Conservation (phyloP, 2,329 filamentous ascomycete genomes). For the Colletotrichum endophyticum region DNA sequence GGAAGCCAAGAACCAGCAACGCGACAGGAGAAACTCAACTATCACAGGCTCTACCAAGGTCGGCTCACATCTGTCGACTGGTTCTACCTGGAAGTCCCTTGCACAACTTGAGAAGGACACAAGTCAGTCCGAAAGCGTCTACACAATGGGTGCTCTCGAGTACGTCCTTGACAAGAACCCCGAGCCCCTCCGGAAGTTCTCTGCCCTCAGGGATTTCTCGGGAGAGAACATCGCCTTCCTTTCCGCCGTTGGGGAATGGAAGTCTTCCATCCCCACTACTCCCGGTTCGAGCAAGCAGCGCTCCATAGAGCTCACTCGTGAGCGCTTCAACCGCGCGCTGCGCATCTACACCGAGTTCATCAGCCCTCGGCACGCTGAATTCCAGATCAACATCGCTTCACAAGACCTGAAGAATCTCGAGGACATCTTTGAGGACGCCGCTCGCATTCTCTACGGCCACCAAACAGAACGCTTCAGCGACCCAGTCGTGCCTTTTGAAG, state of each 20-base stretch:
- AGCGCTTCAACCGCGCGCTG: slow-evolving; percentile 63
- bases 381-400: slow-evolving; percentile 70
- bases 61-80: neutral
- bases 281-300: slow-evolving; percentile 15
- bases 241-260: slow-evolving; percentile 62
- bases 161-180: slow-evolving; percentile 64
- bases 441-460: slow-evolving; percentile 48
- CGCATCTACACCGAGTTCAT: slow-evolving; percentile 68
- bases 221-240: slow-evolving; percentile 75
- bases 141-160: slow-evolving; percentile 66
- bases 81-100: slow-evolving; percentile 35
- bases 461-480: slow-evolving; percentile 36
- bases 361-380: slow-evolving; percentile 64
- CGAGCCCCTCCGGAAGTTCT: slow-evolving; percentile 65
- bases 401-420: slow-evolving; percentile 59
- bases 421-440: slow-evolving; percentile 59
- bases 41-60: slow-evolving; percentile 33
- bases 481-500: slow-evolving; percentile 48
- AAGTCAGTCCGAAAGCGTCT: slow-evolving; percentile 32
- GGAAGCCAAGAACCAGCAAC: slow-evolving; percentile 38
- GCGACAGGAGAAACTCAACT: neutral
- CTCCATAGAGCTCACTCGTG: slow-evolving; percentile 40
- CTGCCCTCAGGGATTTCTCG: slow-evolving; percentile 69
- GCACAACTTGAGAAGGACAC: slow-evolving; percentile 38
- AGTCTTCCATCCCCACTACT: slow-evolving; percentile 35